Conservation (phyloP, 2,329 filamentous ascomycete genomes). For the Blastomyces gilchristii region DNA sequence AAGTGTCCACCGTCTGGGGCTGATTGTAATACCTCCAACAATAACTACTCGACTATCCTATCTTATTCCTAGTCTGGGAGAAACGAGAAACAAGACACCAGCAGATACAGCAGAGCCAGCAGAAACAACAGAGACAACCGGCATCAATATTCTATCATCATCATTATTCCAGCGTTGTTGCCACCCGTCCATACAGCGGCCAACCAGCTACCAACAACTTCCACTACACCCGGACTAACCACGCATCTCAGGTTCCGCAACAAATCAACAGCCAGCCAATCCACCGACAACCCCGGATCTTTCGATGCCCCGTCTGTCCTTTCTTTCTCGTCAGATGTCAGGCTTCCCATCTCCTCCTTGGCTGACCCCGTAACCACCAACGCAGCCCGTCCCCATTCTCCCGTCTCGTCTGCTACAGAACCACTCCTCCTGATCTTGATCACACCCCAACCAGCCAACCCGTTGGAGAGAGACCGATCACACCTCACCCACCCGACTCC, state of each 20-base stretch:
- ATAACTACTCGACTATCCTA: too few relatives aligned
- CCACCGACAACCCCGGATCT: neutral
- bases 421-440: neutral
- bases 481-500: neutral
- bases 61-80: too few relatives aligned
- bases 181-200: neutral
- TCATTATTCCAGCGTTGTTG: neutral
- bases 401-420: neutral
- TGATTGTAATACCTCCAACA: neutral
- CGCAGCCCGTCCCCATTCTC: neutral
- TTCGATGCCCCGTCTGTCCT: conserved; percentile 1
- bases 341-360: conserved; percentile 2
- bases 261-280: neutral
- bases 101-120: too few relatives aligned
- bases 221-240: neutral
- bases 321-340: neutral
- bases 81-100: neutral
- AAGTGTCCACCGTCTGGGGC: neutral
- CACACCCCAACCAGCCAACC: neutral
- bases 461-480: neutral
- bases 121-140: too few relatives aligned
- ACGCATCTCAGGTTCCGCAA: neutral
- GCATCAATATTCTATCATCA: too few relatives aligned
- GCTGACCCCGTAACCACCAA: neutral
- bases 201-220: neutral